phyloP scores from a whole-genome alignment of 192 early-diverging fungal genomes.

The Lobosporangium transversale region DNA sequence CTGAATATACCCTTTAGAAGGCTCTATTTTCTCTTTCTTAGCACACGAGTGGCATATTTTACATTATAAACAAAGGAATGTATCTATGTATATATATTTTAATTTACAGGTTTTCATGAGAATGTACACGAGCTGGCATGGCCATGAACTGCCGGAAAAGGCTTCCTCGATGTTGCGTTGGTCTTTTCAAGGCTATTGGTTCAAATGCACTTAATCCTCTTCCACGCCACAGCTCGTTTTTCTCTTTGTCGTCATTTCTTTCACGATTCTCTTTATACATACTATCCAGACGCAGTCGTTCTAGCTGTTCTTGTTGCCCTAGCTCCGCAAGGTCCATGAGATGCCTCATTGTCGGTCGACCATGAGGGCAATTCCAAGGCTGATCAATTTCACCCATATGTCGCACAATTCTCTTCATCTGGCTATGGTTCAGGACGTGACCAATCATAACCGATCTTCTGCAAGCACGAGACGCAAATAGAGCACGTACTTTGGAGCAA shows the following conservation, averaged over 20 bases:
- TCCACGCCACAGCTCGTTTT: neutral
- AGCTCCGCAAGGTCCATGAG: constrained; percentile 63
- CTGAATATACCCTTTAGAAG: too few species aligned
- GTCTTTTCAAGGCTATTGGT: constrained; percentile 36
- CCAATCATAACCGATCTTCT: constrained; percentile 94
- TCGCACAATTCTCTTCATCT: constrained; percentile 84
- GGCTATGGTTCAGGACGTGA: constrained; percentile 67
- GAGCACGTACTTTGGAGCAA: constrained; percentile 72
- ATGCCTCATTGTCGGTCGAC: constrained; percentile 94
- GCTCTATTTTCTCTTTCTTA: too few species aligned
- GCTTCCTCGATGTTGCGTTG: constrained; percentile 31
- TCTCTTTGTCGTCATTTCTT: neutral
- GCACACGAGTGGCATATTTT: too few species aligned
- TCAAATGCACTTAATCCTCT: constrained; percentile 18
- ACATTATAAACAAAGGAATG: too few species aligned
- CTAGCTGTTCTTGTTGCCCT: constrained; percentile 28
- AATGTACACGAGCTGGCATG: too few species aligned
- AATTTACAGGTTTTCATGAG: too few species aligned
- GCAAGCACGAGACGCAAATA: constrained; percentile 94
- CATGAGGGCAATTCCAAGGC: constrained; percentile 99
- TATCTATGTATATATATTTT: too few species aligned
- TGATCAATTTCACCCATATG: constrained; percentile 89
- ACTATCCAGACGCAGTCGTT: neutral
- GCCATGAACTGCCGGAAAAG: constrained; percentile 39
- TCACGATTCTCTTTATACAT: neutral